Evolutionary conservation across 441 rosid species (phyloP).

Genomic region (Euphorbia celastroides): DNA sequence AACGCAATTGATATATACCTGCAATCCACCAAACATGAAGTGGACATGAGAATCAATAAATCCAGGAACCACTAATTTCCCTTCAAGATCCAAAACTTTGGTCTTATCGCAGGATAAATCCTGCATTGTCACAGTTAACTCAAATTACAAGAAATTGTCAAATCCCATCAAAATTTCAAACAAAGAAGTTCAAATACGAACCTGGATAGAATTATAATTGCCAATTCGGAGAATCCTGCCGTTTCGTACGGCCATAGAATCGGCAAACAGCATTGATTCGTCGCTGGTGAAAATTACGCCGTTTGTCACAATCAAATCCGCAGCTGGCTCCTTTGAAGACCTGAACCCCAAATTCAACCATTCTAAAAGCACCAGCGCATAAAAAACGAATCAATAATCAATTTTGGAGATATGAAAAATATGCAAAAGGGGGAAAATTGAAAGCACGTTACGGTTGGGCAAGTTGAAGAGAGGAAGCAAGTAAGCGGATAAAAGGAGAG

Average conservation of each 20-base stretch:
- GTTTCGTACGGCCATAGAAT: conserved; percentile 67
- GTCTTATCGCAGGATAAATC: conserved; percentile 49
- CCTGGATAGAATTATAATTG: conserved; percentile 61
- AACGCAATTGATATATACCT: conserved; percentile 35
- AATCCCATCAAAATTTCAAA: not conserved
- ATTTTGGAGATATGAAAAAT: not conserved
- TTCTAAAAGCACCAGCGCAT: conserved; percentile 27
- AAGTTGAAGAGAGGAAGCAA: conserved; percentile 35
- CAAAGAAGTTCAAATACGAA: conserved; percentile 12
- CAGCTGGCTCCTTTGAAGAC: conserved; percentile 21
- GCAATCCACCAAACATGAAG: conserved; percentile 61
- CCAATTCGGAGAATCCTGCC: conserved; percentile 73
- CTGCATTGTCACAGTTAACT: conserved; percentile 27
- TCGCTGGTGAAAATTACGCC: conserved; percentile 79
- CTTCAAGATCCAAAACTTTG: conserved; percentile 57
- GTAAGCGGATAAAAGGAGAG: conserved; percentile 34
- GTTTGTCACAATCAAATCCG: conserved; percentile 61
- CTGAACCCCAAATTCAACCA: conserved; percentile 39
- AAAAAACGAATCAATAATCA: conserved; percentile 12
- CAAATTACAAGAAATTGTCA: not conserved
- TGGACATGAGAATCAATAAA: conserved; percentile 93
- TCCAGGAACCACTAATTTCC: conserved; percentile 80
- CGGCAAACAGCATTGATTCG: conserved; percentile 50
- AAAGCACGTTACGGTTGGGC: not conserved
- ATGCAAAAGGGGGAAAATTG: not conserved